These are phyloP conservation scores for Suillus plorans DNA, from an alignment of 768 basidiomycete species.

Conservation along the genomic window DNA sequence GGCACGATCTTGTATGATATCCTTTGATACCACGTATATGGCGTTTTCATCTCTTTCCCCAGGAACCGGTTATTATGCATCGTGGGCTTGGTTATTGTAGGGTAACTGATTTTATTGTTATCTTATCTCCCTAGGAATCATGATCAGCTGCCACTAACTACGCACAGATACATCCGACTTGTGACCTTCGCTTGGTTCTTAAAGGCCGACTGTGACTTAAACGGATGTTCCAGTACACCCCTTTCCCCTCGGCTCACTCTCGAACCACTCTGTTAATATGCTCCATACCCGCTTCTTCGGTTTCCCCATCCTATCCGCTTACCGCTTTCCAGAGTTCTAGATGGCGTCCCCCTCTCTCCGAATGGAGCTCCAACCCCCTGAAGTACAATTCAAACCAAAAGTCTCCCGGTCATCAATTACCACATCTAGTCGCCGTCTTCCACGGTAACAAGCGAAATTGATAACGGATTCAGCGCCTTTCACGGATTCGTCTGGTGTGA, in stretches of 20 bases:
- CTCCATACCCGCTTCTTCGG: not conserved
- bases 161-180: not conserved
- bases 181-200: not conserved
- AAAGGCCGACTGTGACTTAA: not conserved
- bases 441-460: not conserved
- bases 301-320: not conserved
- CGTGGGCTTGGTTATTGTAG: not conserved
- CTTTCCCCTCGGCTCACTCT: not conserved
- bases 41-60: not conserved
- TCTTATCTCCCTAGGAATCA: slow-evolving; percentile 1
- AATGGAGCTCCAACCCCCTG: not conserved
- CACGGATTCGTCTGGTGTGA: not conserved
- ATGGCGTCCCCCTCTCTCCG: not conserved
- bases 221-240: not conserved
- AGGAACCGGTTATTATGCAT: slow-evolving; percentile 7
- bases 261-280: not conserved
- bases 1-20: not conserved
- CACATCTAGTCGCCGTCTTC: slow-evolving; percentile 1
- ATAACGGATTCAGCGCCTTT: not conserved
- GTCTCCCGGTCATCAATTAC: slow-evolving; percentile 3
- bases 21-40: not conserved
- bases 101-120: not conserved
- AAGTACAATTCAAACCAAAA: not conserved
- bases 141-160: not conserved
- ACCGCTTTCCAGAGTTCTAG: not conserved